These are phyloP conservation scores for Vitis vinifera DNA, from an alignment of 164 flowering plant genomes.

Conservation along the genomic window DNA sequence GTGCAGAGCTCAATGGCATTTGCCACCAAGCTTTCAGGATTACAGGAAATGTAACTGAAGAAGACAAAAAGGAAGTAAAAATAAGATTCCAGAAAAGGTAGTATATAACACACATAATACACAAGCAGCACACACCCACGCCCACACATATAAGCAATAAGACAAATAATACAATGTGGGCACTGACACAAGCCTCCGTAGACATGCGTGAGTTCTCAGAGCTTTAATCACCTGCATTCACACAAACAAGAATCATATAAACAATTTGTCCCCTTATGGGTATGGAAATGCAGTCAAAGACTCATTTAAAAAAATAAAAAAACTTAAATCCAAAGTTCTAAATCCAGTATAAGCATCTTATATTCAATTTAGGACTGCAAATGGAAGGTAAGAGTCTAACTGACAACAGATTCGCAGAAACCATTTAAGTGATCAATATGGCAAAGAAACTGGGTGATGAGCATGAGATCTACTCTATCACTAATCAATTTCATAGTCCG, in stretches of 20 bases:
- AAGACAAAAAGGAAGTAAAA: conserved; percentile 6
- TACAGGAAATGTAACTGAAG: conserved; percentile 90
- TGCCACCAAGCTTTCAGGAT: conserved; percentile 89
- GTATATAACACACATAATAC: neutral
- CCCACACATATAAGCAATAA: conserved; percentile 2
- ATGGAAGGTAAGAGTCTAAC: too few species aligned
- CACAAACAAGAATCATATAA: conserved; percentile 3
- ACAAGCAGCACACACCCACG: too few species aligned
- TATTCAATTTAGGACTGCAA: too few species aligned
- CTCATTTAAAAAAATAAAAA: neutral
- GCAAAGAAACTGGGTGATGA: too few species aligned
- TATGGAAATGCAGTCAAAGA: neutral
- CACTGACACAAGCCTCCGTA: conserved; percentile 81
- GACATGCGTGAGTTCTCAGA: conserved; percentile 70
- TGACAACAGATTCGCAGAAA: too few species aligned
- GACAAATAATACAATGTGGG: neutral
- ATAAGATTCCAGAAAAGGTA: conserved; percentile 7
- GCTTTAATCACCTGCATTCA: conserved; percentile 72
- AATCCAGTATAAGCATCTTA: too few species aligned
- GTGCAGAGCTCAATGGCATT: conserved; percentile 93
- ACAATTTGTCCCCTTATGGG: neutral
- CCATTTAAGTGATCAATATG: too few species aligned
- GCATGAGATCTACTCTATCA: too few species aligned
- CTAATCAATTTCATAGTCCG: too few species aligned
- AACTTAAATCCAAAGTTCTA: neutral